Percentiles rank a stretch among this genome's conserved stretches.
phyloP scores from a whole-genome alignment of 2,329 filamentous ascomycete species.

The Fusarium denticulatum region DNA sequence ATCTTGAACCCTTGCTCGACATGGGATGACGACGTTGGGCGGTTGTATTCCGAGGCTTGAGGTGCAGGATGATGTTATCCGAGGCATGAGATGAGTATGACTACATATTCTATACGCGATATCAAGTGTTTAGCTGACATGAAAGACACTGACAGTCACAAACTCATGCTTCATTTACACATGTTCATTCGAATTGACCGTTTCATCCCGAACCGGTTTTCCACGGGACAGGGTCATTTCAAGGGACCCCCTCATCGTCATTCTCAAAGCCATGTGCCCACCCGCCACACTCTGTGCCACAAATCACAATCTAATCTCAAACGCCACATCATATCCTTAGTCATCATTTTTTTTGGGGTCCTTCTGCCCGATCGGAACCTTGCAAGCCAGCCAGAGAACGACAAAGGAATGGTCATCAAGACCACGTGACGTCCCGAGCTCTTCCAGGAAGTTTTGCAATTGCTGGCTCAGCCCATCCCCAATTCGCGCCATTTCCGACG shows the following conservation, averaged over 20 bases:
- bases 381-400: slow-evolving; percentile 31
- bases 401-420: slow-evolving; percentile 44
- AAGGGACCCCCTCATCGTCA: slow-evolving; percentile 33
- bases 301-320: not conserved
- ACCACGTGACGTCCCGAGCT: slow-evolving; percentile 49
- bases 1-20: slow-evolving; percentile 29
- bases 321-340: not conserved
- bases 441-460: slow-evolving; percentile 45
- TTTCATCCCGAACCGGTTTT: slow-evolving; percentile 41
- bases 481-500: slow-evolving; percentile 49
- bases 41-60: slow-evolving; percentile 11
- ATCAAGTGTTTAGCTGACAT: not conserved
- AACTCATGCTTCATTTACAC: not conserved
- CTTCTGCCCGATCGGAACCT: slow-evolving; percentile 29
- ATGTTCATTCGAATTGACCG: slow-evolving; percentile 19
- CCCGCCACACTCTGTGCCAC: not conserved
- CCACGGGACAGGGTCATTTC: slow-evolving; percentile 34
- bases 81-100: slow-evolving; percentile 1
- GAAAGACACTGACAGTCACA: not conserved
- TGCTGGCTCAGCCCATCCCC: slow-evolving; percentile 46
- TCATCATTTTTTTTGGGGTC: not conserved
- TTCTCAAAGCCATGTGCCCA: not conserved
- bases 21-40: slow-evolving; percentile 32
- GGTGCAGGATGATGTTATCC: slow-evolving; percentile 3
- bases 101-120: not conserved